These are phyloP conservation scores for Ceratocystis papillata DNA, from an alignment of 2,329 filamentous ascomycete genomes.

Conservation along the genomic window DNA sequence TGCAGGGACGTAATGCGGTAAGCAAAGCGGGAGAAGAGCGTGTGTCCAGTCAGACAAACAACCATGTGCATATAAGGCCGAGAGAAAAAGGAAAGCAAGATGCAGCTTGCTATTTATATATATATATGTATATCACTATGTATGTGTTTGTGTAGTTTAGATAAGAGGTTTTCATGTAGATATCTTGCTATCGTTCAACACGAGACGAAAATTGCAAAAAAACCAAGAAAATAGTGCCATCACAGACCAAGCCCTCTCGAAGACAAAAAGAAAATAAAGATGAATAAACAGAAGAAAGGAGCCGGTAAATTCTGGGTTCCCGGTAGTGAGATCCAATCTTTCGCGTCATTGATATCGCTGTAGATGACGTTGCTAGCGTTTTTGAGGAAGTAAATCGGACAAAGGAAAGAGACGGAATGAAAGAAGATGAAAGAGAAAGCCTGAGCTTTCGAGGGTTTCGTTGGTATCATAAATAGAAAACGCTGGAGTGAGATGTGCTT, in stretches of 20 bases:
- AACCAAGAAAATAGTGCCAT: not conserved
- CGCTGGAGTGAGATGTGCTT: not conserved
- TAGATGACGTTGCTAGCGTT: not conserved
- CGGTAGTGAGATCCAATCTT: constrained; percentile 8
- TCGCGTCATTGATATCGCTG: not conserved
- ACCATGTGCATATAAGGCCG: not conserved
- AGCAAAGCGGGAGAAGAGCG: not conserved
- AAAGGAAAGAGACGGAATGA: not conserved
- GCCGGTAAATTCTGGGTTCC: constrained; percentile 13
- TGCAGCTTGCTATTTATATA: not conserved
- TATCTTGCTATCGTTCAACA: too few species aligned
- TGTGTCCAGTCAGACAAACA: too few species aligned
- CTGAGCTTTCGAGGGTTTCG: not conserved
- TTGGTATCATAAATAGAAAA: constrained; percentile 13
- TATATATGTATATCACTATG: not conserved
- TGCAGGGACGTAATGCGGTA: constrained; percentile 1
- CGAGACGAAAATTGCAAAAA: not conserved
- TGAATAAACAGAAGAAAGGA: constrained; percentile 13
- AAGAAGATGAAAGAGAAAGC: not conserved
- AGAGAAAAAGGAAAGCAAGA: not conserved
- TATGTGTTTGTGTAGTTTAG: not conserved
- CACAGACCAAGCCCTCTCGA: not conserved
- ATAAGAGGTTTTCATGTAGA: not conserved
- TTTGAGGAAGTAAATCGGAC: not conserved
- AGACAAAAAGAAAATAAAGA: constrained; percentile 1